A percentile compares a stretch with the other conserved stretches of the same genome.
Conservation (phyloP, 345 rosid species). For the Syzygium jambos region DNA sequence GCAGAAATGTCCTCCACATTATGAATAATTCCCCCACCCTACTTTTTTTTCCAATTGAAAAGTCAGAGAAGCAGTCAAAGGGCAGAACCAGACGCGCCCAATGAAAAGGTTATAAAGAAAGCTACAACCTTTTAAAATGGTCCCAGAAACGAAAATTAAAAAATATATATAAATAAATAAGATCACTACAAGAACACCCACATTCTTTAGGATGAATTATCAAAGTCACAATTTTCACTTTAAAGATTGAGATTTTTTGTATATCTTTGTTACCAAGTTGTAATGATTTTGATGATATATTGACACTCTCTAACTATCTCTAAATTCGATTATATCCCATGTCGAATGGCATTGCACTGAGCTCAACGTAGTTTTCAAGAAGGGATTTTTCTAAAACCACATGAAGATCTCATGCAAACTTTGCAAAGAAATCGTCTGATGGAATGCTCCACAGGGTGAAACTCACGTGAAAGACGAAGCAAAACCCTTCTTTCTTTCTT, state of each 20-base stretch:
- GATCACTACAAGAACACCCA: neutral
- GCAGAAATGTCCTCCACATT: neutral
- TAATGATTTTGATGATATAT: neutral
- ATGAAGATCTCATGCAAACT: neutral
- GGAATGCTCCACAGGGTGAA: neutral
- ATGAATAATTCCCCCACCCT: neutral
- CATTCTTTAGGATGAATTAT: neutral
- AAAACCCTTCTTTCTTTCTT: neutral
- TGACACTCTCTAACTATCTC: neutral
- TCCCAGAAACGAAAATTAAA: neutral
- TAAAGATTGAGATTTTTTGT: neutral
- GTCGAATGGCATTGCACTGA: neutral
- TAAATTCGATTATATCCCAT: neutral
- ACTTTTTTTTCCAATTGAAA: neutral
- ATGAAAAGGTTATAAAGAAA: neutral
- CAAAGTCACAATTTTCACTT: neutral
- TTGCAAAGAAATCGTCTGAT: neutral
- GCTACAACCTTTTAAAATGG: neutral
- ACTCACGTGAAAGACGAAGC: neutral
- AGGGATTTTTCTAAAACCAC: neutral
- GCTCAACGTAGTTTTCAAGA: neutral
- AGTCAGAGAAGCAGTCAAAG: neutral
- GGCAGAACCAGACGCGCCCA: neutral
- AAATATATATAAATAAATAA: neutral
- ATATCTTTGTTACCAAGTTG: neutral